Conservation (phyloP, 768 basidiomycete species). For the Macrolepiota fuliginosa region DNA sequence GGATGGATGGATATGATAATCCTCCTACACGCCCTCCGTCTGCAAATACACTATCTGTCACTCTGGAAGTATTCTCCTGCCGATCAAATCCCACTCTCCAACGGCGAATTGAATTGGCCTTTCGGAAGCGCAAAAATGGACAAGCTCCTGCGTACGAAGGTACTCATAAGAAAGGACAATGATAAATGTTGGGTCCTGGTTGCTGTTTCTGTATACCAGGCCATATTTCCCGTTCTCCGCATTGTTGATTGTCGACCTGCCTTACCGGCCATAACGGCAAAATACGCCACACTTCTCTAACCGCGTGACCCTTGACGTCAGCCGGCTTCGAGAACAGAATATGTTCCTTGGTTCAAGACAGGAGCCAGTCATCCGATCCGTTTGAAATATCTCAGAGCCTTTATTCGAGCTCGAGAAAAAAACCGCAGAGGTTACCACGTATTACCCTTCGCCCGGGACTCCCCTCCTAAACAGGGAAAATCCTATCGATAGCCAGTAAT, state of each 20-base stretch:
- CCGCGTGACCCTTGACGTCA: constrained; percentile 8
- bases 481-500: neutral
- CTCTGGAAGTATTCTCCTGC: constrained; percentile 2
- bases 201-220: neutral
- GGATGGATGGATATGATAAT: constrained; percentile 12
- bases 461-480: neutral
- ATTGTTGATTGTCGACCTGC: neutral
- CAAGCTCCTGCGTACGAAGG: neutral
- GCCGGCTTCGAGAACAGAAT: neutral
- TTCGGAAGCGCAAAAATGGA: neutral
- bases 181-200: neutral
- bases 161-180: neutral
- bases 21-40: neutral
- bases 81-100: constrained; percentile 12
- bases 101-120: neutral
- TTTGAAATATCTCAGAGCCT: neutral
- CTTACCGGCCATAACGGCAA: neutral
- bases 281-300: neutral
- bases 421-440: neutral
- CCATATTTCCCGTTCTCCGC: neutral
- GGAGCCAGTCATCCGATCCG: neutral
- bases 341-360: neutral
- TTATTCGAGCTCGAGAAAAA: neutral
- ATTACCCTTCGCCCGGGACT: neutral
- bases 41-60: constrained; percentile 6